Conservation (phyloP, 371 early-diverging fungal species). For the Zychaea mexicana region DNA sequence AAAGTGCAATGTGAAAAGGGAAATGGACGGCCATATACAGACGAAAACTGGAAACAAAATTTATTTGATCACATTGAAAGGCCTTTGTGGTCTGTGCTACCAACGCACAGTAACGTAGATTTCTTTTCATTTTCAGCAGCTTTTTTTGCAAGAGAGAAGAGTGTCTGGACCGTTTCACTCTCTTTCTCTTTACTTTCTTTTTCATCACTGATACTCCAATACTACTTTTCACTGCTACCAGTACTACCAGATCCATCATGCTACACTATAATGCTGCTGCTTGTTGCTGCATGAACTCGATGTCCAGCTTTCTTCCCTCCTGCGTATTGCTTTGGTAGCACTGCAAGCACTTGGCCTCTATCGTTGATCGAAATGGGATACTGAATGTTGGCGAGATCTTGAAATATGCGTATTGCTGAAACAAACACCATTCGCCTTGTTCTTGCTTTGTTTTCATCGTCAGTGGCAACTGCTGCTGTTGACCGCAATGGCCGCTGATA, state of each 20-base stretch:
- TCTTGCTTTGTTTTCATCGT: background rate
- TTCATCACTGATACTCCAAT: too few relatives aligned
- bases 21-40: background rate
- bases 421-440: constrained; percentile 5
- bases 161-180: background rate
- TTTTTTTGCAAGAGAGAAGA: background rate
- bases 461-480: background rate
- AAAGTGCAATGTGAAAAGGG: too few relatives aligned
- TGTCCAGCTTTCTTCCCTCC: constrained; percentile 19
- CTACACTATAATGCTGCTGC: too few relatives aligned
- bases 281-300: constrained; percentile 16
- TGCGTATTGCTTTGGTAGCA: constrained; percentile 16
- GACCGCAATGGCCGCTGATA: too few relatives aligned
- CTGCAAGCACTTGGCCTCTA: constrained; percentile 15
- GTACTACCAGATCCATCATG: background rate
- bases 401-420: constrained; percentile 23
- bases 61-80: background rate
- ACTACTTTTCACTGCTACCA: too few relatives aligned
- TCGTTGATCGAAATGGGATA: constrained; percentile 16
- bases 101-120: too few relatives aligned
- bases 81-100: background rate
- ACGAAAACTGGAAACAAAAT: background rate
- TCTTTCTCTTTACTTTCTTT: background rate
- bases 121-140: too few relatives aligned
- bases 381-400: constrained; percentile 9